A percentile compares a stretch with the other conserved stretches of the same genome.
phyloP scores from a whole-genome alignment of 257 asterid genomes.

The Solanum habrochaites region DNA sequence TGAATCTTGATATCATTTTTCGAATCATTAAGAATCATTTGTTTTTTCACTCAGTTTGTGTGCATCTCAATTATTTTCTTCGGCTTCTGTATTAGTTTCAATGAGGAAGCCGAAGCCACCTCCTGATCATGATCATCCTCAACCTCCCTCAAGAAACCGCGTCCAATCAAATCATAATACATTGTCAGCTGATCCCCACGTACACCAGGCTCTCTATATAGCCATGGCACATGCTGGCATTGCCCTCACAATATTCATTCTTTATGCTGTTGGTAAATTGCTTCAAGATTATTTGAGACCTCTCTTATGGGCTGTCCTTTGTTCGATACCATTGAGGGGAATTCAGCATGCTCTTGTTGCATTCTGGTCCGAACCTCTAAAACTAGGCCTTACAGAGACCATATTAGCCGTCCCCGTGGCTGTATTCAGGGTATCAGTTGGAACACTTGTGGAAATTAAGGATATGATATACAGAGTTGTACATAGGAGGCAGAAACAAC shows the following conservation, averaged over 20 bases:
- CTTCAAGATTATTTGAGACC: slow-evolving; percentile 80
- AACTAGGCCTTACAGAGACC: slow-evolving; percentile 86
- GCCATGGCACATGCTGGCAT: slow-evolving; percentile 95
- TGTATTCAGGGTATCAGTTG: slow-evolving; percentile 58
- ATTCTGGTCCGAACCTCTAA: slow-evolving; percentile 80
- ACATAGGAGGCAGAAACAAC: slow-evolving; percentile 33
- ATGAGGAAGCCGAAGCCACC: slow-evolving; percentile 42
- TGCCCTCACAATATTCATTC: slow-evolving; percentile 48
- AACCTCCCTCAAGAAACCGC: background rate
- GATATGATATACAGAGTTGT: slow-evolving; percentile 26
- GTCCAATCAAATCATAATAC: background rate
- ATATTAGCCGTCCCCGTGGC: slow-evolving; percentile 70
- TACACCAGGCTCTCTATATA: slow-evolving; percentile 79
- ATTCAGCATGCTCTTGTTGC: slow-evolving; percentile 77
- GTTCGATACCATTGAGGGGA: slow-evolving; percentile 83
- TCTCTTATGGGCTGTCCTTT: slow-evolving; percentile 90
- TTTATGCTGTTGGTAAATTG: slow-evolving; percentile 60
- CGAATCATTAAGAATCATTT: background rate
- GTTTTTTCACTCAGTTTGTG: too few relatives aligned
- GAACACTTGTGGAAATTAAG: slow-evolving; percentile 68
- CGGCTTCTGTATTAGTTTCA: slow-evolving; percentile 55
- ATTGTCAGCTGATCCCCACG: slow-evolving; percentile 54
- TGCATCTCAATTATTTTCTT: background rate
- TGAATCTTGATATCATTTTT: background rate
- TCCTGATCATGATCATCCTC: background rate